These are phyloP conservation scores for Schizothecium vesticola DNA, from an alignment of 495 filamentous ascomycete species.

Conservation along the genomic window DNA sequence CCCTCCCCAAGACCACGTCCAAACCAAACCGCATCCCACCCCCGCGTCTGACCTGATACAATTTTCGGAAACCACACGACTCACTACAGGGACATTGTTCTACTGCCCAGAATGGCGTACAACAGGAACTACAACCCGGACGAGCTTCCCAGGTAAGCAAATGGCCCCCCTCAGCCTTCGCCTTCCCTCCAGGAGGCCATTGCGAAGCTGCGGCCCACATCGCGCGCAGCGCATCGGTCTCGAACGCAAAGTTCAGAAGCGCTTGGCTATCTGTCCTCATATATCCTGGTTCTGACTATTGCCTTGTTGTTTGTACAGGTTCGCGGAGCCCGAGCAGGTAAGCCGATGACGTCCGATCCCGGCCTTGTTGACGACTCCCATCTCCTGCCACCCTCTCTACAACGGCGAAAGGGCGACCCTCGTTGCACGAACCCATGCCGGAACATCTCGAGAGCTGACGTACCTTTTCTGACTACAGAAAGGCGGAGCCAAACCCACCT, in stretches of 20 bases:
- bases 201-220: not conserved
- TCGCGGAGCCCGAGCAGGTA: slow-evolving; percentile 93
- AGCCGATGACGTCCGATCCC: slow-evolving; percentile 11
- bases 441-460: not conserved
- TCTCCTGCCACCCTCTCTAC: not conserved
- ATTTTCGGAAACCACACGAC: not conserved
- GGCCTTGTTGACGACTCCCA: not conserved
- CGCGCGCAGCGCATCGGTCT: not conserved
- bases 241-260: not conserved
- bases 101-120: slow-evolving; percentile 70
- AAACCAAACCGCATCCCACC: not conserved
- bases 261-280: not conserved
- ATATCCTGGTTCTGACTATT: slow-evolving; percentile 16
- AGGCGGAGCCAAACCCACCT: slow-evolving; percentile 19
- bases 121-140: slow-evolving; percentile 92
- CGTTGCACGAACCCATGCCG: not conserved
- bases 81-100: slow-evolving; percentile 2
- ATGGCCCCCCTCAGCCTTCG: not conserved
- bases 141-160: slow-evolving; percentile 84
- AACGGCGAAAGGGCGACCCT: not conserved
- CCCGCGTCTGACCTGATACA: slow-evolving; percentile 18
- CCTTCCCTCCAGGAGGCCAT: not conserved
- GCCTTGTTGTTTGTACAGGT: slow-evolving; percentile 45
- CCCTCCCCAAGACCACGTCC: not conserved
- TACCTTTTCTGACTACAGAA: slow-evolving; percentile 25